Conservation (phyloP, 2,329 filamentous ascomycete genomes). For the Colletotrichum tropicale region DNA sequence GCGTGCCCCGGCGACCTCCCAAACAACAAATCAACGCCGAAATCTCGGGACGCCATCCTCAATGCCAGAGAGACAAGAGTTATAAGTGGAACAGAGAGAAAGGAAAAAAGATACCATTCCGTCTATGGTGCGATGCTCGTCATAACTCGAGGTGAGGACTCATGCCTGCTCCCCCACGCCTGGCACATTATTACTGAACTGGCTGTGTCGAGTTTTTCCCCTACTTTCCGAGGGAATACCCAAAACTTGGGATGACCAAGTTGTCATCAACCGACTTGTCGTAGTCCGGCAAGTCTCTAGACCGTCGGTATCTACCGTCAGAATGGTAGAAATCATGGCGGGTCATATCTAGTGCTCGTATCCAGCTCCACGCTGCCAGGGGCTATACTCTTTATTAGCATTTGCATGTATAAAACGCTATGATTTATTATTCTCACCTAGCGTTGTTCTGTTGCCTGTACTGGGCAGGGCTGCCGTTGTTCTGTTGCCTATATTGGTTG, state of each 20-base stretch:
- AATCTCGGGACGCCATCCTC: constrained; percentile 17
- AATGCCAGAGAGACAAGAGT: constrained; percentile 6
- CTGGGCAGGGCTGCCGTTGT: constrained; percentile 37
- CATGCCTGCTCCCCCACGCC: not conserved
- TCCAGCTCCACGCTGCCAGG: constrained; percentile 50
- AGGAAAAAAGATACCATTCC: constrained; percentile 3
- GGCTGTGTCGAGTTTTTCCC: not conserved
- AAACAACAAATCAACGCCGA: constrained; percentile 14
- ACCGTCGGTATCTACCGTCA: not conserved
- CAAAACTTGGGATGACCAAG: not conserved
- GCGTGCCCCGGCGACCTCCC: not conserved
- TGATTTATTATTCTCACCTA: constrained; percentile 31
- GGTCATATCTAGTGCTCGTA: constrained; percentile 38
- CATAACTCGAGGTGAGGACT: not conserved
- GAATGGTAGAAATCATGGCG: not conserved
- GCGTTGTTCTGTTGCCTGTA: constrained; percentile 42
- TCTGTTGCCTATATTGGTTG: constrained; percentile 30
- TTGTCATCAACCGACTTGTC: not conserved
- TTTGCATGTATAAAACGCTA: not conserved
- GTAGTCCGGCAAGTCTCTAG: not conserved
- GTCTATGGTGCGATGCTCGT: constrained; percentile 7
- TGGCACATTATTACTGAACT: not conserved
- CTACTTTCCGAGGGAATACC: not conserved
- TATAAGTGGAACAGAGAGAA: constrained; percentile 7
- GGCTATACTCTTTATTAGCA: constrained; percentile 33